phyloP scores from a whole-genome alignment of 371 early-diverging fungal species.

The Mortierella polycephala region DNA sequence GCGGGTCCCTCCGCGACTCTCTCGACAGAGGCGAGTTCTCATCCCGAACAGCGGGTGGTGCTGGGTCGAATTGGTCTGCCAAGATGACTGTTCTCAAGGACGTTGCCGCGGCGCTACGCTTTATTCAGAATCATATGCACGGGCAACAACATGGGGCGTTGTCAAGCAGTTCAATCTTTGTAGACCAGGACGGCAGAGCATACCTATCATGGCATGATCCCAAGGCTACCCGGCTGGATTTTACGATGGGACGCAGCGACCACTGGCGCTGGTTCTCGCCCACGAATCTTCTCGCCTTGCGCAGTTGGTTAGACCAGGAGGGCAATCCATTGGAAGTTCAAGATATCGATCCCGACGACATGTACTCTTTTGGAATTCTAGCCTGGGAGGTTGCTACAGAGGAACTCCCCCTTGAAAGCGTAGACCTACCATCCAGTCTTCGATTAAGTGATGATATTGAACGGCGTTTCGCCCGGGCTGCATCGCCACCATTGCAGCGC shows the following conservation, averaged over 20 bases:
- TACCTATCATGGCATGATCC: constrained; percentile 27
- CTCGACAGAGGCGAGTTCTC: constrained; percentile 31
- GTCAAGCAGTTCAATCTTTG: constrained; percentile 18
- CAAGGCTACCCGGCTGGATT: constrained; percentile 2
- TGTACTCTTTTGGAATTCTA: constrained; percentile 36
- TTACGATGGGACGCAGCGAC: constrained; percentile 1
- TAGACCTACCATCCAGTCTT: not conserved
- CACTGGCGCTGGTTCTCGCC: constrained; percentile 28
- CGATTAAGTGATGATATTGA: not conserved
- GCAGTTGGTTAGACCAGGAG: not conserved
- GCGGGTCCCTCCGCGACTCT: constrained; percentile 27
- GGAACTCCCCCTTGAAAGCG: constrained; percentile 21
- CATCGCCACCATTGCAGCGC: not conserved
- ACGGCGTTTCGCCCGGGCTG: constrained; percentile 5
- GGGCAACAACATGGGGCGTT: constrained; percentile 30
- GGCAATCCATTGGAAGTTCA: not conserved
- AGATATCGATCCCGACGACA: constrained; percentile 23
- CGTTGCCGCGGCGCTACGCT: constrained; percentile 30
- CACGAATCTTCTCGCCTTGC: constrained; percentile 5
- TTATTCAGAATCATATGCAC: constrained; percentile 14
- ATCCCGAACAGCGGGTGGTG: not conserved
- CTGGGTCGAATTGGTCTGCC: not conserved
- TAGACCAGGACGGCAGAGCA: constrained; percentile 25
- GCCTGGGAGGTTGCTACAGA: constrained; percentile 40
- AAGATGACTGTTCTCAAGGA: constrained; percentile 29